These are phyloP conservation scores for Laburnicola sp. DNA, from an alignment of 2,329 filamentous ascomycete genomes.

Conservation along the genomic window DNA sequence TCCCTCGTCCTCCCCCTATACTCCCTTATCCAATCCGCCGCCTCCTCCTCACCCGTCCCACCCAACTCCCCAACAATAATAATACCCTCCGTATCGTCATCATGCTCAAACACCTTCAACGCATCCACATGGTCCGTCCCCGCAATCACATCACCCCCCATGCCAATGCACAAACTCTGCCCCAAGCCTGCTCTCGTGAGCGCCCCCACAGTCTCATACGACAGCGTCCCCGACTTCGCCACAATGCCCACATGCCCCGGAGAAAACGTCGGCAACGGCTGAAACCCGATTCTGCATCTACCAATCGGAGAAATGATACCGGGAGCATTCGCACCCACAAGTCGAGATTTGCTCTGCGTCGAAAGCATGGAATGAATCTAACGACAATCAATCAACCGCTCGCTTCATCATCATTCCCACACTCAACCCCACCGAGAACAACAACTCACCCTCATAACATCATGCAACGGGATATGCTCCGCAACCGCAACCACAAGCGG, in stretches of 20 bases:
- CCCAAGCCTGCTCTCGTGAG: constrained; percentile 74
- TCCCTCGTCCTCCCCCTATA: constrained; percentile 61
- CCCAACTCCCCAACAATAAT: constrained; percentile 74
- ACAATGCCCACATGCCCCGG: constrained; percentile 73
- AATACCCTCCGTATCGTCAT: constrained; percentile 70
- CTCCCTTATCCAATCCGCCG: constrained; percentile 71
- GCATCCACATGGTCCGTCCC: constrained; percentile 76
- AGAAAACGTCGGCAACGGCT: constrained; percentile 72
- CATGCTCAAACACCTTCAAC: constrained; percentile 66
- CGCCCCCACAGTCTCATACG: constrained; percentile 77
- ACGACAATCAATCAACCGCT: constrained; percentile 11
- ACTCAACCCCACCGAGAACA: too few species aligned
- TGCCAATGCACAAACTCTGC: constrained; percentile 75
- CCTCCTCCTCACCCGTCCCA: constrained; percentile 69
- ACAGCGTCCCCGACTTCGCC: constrained; percentile 79
- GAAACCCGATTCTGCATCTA: constrained; percentile 73
- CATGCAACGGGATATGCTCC: constrained; percentile 77
- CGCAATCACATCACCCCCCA: constrained; percentile 74
- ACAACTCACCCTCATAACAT: constrained; percentile 67
- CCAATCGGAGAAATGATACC: constrained; percentile 76
- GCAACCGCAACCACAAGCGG: constrained; percentile 77
- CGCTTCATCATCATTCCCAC: too few species aligned
- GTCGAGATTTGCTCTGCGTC: constrained; percentile 70
- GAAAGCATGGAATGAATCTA: constrained; percentile 70
- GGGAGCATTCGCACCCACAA: constrained; percentile 80